Percentiles rank a stretch among this genome's conserved stretches.
These are phyloP conservation scores for Colletotrichum sansevieriae DNA, from an alignment of 2,329 filamentous ascomycete genomes.

Conservation along the genomic window DNA sequence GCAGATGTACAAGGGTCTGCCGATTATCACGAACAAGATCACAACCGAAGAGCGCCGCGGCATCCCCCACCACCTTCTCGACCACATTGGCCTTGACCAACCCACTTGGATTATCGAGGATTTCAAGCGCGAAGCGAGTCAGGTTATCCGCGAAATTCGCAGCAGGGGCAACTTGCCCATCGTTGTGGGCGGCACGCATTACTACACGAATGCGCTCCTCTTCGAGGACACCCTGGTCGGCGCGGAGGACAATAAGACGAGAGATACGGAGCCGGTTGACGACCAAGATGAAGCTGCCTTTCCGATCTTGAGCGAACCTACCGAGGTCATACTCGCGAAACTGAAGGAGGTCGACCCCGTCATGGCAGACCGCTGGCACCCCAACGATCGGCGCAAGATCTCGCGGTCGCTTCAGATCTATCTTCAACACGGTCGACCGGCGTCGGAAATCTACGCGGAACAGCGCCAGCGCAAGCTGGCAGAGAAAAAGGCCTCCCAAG, in stretches of 20 bases:
- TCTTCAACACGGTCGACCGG: slow-evolving; percentile 82
- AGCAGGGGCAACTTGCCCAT: slow-evolving; percentile 85
- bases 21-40: slow-evolving; percentile 97
- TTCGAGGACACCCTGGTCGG: slow-evolving; percentile 79
- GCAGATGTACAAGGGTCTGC: slow-evolving; percentile 94
- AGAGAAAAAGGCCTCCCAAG: slow-evolving; percentile 29
- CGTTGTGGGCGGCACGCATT: slow-evolving; percentile 93
- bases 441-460: slow-evolving; percentile 88
- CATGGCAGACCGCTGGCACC: slow-evolving; percentile 95
- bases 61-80: slow-evolving; percentile 89
- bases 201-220: slow-evolving; percentile 90
- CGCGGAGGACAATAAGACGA: slow-evolving; percentile 52
- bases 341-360: slow-evolving; percentile 85
- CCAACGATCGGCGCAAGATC: slow-evolving; percentile 92
- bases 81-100: slow-evolving; percentile 79
- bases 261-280: slow-evolving; percentile 8
- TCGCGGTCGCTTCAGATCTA: slow-evolving; percentile 91
- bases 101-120: slow-evolving; percentile 86
- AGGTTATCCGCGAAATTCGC: slow-evolving; percentile 82
- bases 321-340: slow-evolving; percentile 78
- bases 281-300: slow-evolving; percentile 57
- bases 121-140: slow-evolving; percentile 78
- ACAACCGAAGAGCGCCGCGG: slow-evolving; percentile 79
- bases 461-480: slow-evolving; percentile 67
- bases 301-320: slow-evolving; percentile 79